Base-by-base conservation (phyloP, 2,329 filamentous ascomycete genomes). In the Volutella citrinella region DNA sequence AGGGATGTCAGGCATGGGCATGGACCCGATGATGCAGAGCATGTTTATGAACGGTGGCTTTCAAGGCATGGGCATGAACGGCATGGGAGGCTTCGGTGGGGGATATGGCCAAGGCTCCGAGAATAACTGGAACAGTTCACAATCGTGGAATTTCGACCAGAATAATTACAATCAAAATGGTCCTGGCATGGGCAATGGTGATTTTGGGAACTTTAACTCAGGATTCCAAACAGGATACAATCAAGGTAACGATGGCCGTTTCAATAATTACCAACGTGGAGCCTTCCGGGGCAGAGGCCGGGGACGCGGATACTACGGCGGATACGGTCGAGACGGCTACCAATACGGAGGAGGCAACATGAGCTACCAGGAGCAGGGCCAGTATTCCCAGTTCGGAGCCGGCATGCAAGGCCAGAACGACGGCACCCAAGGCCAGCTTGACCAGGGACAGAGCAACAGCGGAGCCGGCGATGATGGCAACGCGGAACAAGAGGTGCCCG, bases 121-220 rank as follows among this genome's bases (percentile, higher is more conserved):
- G 77, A 79, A 82, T 78, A 82, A 81, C 72, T 87, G 83, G 82
- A 85, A 83, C 74, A 76, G 76, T 72, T 82, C 84, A 69, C 82
- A 86, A 70, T 80, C 82, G 74, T 88, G 83, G 84, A 85, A 82
- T 82, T 78, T 80, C 74, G 78, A 80, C 74, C 82, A 84, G 83
- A 83, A 87, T 87, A 88, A 87, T 84, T 87, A 80, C 82, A 89
- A 80, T 81, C 71, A 83, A 84, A 87, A 80, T 85, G 80, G 80
- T 78, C 76, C 78, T 76, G 80, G 80, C 74, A 86, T 86, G 78
- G 81, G 80, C 68, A 74, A 75, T 74, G 80, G 82, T 85, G 83
- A 87, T 70, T 87, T 78, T 80, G 83, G 82, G 70, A 76, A 77
- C 70, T 81, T 82, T 78, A 84, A 84, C 74, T 74, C 80, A 74